Evolutionary conservation across 345 rosid genomes (phyloP).

Genomic region (Reutealis trisperma): DNA sequence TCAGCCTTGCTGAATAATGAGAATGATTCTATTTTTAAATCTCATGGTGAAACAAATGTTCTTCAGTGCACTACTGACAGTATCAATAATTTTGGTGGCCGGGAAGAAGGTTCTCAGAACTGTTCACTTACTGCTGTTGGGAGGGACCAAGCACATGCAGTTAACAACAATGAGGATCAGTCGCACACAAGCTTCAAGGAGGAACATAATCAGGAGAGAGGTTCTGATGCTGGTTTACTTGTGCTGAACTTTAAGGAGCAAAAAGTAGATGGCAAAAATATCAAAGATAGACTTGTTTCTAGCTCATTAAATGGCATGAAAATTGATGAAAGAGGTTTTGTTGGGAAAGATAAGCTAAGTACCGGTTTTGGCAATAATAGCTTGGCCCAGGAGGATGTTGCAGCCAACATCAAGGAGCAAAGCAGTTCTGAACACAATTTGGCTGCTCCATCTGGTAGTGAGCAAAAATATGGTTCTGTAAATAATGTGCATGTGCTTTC

Average conservation of each 20-base stretch:
- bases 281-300: slow-evolving; percentile 8
- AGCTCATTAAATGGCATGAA: neutral
- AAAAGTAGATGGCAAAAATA: neutral
- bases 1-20: slow-evolving; percentile 10
- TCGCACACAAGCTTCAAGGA: slow-evolving; percentile 15
- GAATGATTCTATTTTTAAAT: slow-evolving; percentile 9
- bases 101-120: slow-evolving; percentile 13
- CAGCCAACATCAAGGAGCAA: slow-evolving; percentile 3
- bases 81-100: neutral
- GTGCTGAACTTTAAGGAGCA: neutral
- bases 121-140: slow-evolving; percentile 10
- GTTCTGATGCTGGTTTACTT: slow-evolving; percentile 16
- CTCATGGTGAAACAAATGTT: slow-evolving; percentile 22
- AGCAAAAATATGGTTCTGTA: neutral
- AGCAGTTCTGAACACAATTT: neutral
- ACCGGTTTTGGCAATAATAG: neutral
- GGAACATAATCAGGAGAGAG: slow-evolving; percentile 23
- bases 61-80: neutral
- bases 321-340: neutral
- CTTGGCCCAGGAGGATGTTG: neutral
- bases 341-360: neutral
- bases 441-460: neutral
- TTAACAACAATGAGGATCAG: slow-evolving; percentile 12
- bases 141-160: slow-evolving; percentile 8
- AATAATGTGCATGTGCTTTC: neutral